These are phyloP conservation scores for Pseudogymnoascus sp. DNA, from an alignment of 2,329 filamentous ascomycete genomes.

Conservation along the genomic window DNA sequence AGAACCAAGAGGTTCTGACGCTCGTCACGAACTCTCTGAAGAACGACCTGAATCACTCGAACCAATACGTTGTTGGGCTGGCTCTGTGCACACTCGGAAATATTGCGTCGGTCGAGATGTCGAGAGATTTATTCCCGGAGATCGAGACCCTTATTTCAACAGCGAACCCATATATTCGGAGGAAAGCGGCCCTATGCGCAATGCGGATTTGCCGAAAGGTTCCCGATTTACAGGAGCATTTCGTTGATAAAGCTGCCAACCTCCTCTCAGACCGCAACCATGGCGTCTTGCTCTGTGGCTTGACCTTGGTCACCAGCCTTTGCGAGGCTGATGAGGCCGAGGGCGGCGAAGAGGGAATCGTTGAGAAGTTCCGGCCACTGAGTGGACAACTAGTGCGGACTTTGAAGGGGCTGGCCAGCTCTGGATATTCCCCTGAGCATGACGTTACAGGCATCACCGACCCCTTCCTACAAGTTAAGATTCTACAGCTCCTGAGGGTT, in stretches of 20 bases:
- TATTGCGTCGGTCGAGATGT: conserved; percentile 97
- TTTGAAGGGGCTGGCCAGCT: conserved; percentile 84
- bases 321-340: conserved; percentile 94
- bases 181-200: conserved; percentile 95
- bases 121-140: conserved; percentile 90
- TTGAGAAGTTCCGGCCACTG: conserved; percentile 83
- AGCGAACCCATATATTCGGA: conserved; percentile 93
- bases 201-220: conserved; percentile 99
- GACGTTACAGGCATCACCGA: conserved; percentile 98
- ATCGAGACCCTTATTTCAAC: conserved; percentile 87
- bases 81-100: conserved; percentile 95
- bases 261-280: conserved; percentile 90
- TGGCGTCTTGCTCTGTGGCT: conserved; percentile 82
- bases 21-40: conserved; percentile 96
- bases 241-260: conserved; percentile 84
- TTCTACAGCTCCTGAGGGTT: conserved; percentile 76
- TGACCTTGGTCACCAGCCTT: conserved; percentile 83
- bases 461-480: conserved; percentile 95
- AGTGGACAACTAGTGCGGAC: conserved; percentile 82
- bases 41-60: conserved; percentile 94
- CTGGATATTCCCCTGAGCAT: conserved; percentile 94
- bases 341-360: conserved; percentile 77
- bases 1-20: conserved; percentile 97
- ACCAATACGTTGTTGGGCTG: conserved; percentile 96
- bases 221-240: conserved; percentile 93